These are phyloP conservation scores for Euphorbia tirucalli DNA, from an alignment of 345 rosid genomes.

Conservation along the genomic window DNA sequence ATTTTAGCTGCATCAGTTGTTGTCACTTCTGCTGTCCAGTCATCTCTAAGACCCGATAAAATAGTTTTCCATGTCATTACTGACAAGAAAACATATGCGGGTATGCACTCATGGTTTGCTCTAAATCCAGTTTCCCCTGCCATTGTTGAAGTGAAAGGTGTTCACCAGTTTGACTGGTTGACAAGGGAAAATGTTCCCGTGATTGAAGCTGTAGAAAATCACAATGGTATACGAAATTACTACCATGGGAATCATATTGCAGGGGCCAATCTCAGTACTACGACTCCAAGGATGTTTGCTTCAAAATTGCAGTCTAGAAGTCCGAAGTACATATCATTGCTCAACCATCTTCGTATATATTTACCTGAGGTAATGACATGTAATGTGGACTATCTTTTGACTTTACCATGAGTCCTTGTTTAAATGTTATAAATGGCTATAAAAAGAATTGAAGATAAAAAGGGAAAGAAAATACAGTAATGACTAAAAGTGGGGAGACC, in stretches of 20 bases:
- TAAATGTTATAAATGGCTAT: conserved; percentile 9
- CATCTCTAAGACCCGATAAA: conserved; percentile 83
- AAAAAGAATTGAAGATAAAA: background rate
- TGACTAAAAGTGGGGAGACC: background rate
- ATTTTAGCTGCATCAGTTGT: conserved; percentile 99
- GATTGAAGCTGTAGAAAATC: conserved; percentile 93
- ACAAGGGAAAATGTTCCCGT: conserved; percentile 99
- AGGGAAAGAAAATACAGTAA: background rate
- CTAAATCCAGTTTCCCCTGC: conserved; percentile 85
- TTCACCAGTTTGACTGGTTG: conserved; percentile 99
- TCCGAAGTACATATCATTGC: conserved; percentile 98
- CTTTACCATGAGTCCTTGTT: background rate
- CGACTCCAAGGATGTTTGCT: conserved; percentile 87
- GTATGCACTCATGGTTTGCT: conserved; percentile 99
- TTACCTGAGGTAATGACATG: conserved; percentile 78
- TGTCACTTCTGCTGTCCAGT: conserved; percentile 79
- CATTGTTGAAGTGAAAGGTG: conserved; percentile 87
- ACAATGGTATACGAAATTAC: conserved; percentile 75
- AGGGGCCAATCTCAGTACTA: conserved; percentile 76
- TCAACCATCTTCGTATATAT: conserved; percentile 96
- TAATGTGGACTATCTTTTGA: background rate
- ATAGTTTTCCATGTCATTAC: conserved; percentile 96
- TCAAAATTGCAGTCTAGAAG: conserved; percentile 97
- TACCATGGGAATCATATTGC: conserved; percentile 96
- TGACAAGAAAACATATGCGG: conserved; percentile 98